phyloP scores from a whole-genome alignment of 768 basidiomycete genomes.

The Lentinula guzmanii region DNA sequence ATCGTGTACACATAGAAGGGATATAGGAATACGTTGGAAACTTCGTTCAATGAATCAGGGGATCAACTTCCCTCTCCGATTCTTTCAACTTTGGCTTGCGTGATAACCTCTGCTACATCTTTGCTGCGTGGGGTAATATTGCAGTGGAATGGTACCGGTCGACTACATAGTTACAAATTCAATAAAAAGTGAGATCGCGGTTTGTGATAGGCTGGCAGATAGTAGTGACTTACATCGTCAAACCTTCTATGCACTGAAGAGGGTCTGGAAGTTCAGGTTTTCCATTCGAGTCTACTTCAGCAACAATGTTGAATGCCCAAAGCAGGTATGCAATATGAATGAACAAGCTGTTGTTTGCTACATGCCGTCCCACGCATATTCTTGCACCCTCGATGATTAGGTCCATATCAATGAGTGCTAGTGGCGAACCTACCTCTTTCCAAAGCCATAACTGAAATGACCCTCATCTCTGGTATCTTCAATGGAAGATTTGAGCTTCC shows the following conservation, averaged over 20 bases:
- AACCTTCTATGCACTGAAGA: not conserved
- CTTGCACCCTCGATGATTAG: not conserved
- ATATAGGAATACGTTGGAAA: too few species aligned
- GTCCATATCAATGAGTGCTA: not conserved
- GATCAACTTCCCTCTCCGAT: not conserved
- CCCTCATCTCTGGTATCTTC: not conserved
- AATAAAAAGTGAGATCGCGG: not conserved
- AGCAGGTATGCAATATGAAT: conserved; percentile 21
- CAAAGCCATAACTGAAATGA: not conserved
- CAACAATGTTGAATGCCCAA: too few species aligned
- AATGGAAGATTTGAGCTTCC: not conserved
- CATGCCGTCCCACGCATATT: conserved; percentile 20
- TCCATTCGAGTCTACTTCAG: not conserved
- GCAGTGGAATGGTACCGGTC: not conserved
- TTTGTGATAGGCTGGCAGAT: not conserved
- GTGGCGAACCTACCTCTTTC: not conserved
- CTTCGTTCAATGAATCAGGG: too few species aligned
- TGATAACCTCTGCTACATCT: not conserved
- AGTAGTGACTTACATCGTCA: not conserved
- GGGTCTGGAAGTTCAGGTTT: not conserved
- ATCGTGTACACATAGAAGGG: too few species aligned
- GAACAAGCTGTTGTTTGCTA: conserved; percentile 23
- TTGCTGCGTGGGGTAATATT: not conserved
- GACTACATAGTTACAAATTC: not conserved
- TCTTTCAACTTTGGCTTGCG: not conserved